Base-by-base conservation (phyloP, 2,329 filamentous ascomycete genomes). In the Phymatotrichopsis omnivora region DNA sequence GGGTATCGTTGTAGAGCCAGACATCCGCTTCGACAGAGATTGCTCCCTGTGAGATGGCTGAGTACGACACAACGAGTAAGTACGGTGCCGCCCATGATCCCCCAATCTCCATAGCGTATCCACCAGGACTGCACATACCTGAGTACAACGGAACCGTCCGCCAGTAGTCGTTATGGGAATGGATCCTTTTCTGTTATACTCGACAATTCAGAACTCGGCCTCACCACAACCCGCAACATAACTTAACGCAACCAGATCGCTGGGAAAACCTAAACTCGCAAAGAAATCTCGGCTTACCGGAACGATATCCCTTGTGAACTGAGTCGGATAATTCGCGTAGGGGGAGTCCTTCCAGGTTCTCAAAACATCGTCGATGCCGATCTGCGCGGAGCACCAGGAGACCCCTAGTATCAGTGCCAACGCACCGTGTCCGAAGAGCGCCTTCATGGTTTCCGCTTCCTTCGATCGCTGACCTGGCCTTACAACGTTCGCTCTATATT, bases 1-100 rank as follows among this genome's bases (percentile, higher is more conserved):
- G 67, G 8, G 75, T 67, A 4, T 67, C 60, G 43, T 71, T 67
- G 36, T 70, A 70, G 1, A 75, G 65, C 76, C 77, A 85, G 17
- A 85, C 72, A 57, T 85, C 81, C 2, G 77, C 78, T 62, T 85
- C 80, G 3, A 82, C 68, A 7, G 76, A 72, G 5, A 74, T 72
- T 31, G 73, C 73, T 4, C 77, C 76, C 35, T 71, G 67, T 4
- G 70, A 69, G 24, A 81, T 61, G 10, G 71, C 76, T 19, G 64
- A 63, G 8, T 12, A 43, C 2, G n/a, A n/a, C n/a, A n/a, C n/a
- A n/a, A n/a, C n/a, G n/a, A n/a, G 23, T 7, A 19, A 37, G 43
- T 8, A 8, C 14, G 16, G 7, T 19, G 22, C 8, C n/a, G 22
- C 11, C 10, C 31, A 41, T n/a, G 16, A 12, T 11, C 14, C 7